Conservation (phyloP, 345 rosid species). For the Syzygium jambos region DNA sequence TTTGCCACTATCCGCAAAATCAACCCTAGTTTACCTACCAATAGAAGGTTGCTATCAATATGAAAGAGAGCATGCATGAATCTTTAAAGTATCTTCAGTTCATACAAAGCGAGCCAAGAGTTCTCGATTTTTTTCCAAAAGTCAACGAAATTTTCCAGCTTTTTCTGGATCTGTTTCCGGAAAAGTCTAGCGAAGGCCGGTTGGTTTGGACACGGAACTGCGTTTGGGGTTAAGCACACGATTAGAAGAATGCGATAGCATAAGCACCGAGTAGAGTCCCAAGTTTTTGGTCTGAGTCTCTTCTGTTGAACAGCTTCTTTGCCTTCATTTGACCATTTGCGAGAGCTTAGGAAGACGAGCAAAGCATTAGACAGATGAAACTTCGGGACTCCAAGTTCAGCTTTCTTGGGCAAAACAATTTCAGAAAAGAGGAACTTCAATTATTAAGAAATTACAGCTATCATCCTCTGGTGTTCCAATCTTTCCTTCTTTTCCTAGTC, state of each 20-base stretch:
- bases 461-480: background rate
- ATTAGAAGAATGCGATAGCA: background rate
- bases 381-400: background rate
- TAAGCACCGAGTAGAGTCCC: background rate
- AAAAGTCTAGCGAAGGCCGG: background rate
- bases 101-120: background rate
- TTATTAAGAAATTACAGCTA: background rate
- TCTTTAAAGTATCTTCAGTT: background rate
- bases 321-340: background rate
- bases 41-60: background rate
- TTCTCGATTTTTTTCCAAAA: background rate
- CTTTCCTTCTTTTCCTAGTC: background rate
- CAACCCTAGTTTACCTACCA: background rate
- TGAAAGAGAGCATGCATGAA: background rate
- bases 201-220: background rate
- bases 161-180: background rate
- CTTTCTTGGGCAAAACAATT: background rate
- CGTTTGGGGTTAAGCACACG: background rate
- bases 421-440: background rate
- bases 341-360: background rate
- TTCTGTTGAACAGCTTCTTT: background rate
- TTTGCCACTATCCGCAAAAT: background rate
- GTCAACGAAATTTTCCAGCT: background rate
- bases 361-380: background rate
- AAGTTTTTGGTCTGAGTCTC: background rate